A percentile compares a stretch with the other conserved stretches of the same genome.
These are phyloP conservation scores for Carpinus fangiana DNA, from an alignment of 306 rosid genomes.

Conservation along the genomic window DNA sequence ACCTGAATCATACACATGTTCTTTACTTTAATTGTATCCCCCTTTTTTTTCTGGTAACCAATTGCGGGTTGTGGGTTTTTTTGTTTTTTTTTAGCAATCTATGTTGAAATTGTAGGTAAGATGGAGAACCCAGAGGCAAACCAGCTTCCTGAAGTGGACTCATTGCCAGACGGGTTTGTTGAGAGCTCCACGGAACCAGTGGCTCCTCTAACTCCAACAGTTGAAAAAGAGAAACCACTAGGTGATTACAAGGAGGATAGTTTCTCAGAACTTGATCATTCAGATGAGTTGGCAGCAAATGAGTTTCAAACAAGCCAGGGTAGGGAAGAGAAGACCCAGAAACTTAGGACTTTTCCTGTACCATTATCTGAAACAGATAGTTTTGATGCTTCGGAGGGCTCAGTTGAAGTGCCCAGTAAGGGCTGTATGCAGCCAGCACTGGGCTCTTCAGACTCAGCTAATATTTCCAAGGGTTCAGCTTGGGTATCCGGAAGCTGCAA, in stretches of 20 bases:
- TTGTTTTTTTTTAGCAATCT: too few species aligned
- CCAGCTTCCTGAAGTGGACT: slow-evolving; percentile 91
- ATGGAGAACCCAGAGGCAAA: slow-evolving; percentile 78
- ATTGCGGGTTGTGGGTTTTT: slow-evolving; percentile 4
- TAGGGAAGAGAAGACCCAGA: slow-evolving; percentile 43
- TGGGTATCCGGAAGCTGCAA: slow-evolving; percentile 39
- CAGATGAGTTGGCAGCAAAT: slow-evolving; percentile 38
- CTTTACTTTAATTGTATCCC: slow-evolving; percentile 9
- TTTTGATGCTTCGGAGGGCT: slow-evolving; percentile 47
- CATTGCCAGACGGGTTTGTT: slow-evolving; percentile 91
- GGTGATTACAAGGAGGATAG: slow-evolving; percentile 38
- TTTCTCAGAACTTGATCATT: slow-evolving; percentile 34
- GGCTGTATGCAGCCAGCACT: slow-evolving; percentile 39
- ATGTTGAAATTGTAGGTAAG: slow-evolving; percentile 46
- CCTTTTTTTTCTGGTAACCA: background rate
- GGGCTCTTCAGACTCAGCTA: slow-evolving; percentile 24
- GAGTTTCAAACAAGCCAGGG: slow-evolving; percentile 47
- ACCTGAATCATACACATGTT: background rate
- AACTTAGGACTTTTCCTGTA: slow-evolving; percentile 46
- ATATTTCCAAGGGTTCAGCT: slow-evolving; percentile 36
- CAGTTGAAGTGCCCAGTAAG: slow-evolving; percentile 33
- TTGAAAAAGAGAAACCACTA: slow-evolving; percentile 59
- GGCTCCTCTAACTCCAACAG: slow-evolving; percentile 63
- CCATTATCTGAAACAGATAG: slow-evolving; percentile 43
- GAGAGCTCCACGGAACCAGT: slow-evolving; percentile 65